phyloP scores from a whole-genome alignment of 345 rosid species.

The Acer campestre region DNA sequence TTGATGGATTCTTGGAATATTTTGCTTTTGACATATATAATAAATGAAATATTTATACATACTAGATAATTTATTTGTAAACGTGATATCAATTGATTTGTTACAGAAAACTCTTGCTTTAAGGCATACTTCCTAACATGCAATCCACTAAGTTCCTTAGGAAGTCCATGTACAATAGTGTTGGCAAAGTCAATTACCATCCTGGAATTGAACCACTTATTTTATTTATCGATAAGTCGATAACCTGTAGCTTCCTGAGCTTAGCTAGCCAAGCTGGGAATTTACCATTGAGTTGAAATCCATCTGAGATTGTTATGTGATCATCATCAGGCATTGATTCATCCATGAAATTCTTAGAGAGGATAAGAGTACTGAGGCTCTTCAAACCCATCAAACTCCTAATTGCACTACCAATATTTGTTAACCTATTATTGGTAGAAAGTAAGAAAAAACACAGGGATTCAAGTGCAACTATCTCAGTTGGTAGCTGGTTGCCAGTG shows the following conservation, averaged over 20 bases:
- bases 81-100: too few relatives aligned
- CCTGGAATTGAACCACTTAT: conserved; percentile 28
- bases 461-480: not conserved
- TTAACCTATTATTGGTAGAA: conserved; percentile 20
- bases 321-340: conserved; percentile 29
- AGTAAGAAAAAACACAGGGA: conserved; percentile 21
- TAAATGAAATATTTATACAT: too few relatives aligned
- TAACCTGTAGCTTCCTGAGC: conserved; percentile 25
- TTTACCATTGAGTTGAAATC: conserved; percentile 32
- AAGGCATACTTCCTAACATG: too few relatives aligned
- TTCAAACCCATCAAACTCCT: conserved; percentile 31
- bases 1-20: too few relatives aligned
- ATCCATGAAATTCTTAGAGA: conserved; percentile 26
- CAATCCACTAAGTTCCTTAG: not conserved
- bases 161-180: conserved; percentile 15
- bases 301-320: conserved; percentile 6
- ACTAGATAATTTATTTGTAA: too few relatives aligned
- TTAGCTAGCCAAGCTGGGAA: conserved; percentile 36
- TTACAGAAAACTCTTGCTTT: too few relatives aligned
- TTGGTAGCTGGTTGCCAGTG: conserved; percentile 11
- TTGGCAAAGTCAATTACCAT: conserved; percentile 2
- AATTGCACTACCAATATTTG: conserved; percentile 37
- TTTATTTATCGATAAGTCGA: conserved; percentile 34
- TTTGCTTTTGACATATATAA: too few relatives aligned
- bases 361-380: conserved; percentile 29